These are phyloP conservation scores for Plasmodium falciparum DNA, from an alignment of 169 alveolate genomes.

Conservation along the genomic window DNA sequence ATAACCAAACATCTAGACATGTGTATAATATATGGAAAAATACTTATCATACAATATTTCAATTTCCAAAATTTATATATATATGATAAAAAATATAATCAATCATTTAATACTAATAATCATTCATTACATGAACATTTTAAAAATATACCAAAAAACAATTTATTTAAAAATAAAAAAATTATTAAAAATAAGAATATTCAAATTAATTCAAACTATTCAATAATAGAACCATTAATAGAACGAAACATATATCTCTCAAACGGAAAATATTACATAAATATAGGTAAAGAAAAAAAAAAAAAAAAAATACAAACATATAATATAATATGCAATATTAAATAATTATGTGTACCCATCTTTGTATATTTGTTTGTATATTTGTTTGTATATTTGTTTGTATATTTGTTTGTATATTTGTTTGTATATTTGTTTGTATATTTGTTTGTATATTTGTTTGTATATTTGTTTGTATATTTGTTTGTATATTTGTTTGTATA, in stretches of 20 bases:
- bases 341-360: too few species aligned
- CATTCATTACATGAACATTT: constrained; percentile 11
- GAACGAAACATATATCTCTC: constrained; percentile 40
- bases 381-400: background rate
- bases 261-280: constrained; percentile 72
- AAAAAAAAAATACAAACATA: too few species aligned
- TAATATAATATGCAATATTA: background rate
- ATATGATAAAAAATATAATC: constrained; percentile 52
- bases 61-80: constrained; percentile 73
- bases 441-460: background rate
- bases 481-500: too few species aligned
- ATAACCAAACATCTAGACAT: constrained; percentile 69
- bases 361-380: too few species aligned
- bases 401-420: background rate
- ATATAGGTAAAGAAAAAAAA: constrained; percentile 12
- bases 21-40: constrained; percentile 76
- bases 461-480: background rate
- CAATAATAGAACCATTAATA: constrained; percentile 42
- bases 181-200: constrained; percentile 37
- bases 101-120: constrained; percentile 30
- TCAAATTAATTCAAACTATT: constrained; percentile 39
- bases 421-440: too few species aligned
- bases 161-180: constrained; percentile 16
- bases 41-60: constrained; percentile 43
- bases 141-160: constrained; percentile 1